Conservation (phyloP, 176 grass and related monocot genomes). For the Themeda triandra region DNA sequence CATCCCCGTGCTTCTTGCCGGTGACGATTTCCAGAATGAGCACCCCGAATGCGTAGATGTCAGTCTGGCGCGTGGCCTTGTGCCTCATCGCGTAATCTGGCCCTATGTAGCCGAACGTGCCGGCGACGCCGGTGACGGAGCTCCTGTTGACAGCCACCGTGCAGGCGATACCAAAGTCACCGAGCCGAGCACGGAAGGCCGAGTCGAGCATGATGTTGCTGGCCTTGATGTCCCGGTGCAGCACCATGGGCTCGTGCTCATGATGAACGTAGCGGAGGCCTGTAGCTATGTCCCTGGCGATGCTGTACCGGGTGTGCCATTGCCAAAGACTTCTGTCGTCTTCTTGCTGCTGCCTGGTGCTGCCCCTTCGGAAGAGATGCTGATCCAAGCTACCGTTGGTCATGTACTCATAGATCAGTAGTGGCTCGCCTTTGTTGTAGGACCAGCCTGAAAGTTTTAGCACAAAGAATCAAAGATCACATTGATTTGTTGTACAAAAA, state of each 20-base stretch:
- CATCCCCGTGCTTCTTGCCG: neutral
- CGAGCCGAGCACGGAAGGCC: neutral
- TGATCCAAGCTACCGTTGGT: neutral
- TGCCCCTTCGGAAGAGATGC: neutral
- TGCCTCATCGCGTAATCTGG: neutral
- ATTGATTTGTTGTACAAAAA: neutral
- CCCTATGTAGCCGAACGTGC: neutral
- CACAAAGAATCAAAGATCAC: no score
- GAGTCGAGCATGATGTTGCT: constrained; percentile 3
- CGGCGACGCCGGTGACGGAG: neutral
- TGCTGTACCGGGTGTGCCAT: neutral
- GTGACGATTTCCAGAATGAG: neutral
- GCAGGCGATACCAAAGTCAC: neutral
- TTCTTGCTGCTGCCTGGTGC: neutral
- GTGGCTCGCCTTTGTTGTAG: neutral
- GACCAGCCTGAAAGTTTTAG: neutral
- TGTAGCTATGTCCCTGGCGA: neutral
- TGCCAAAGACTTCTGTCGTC: neutral
- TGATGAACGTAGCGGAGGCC: neutral
- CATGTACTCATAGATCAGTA: constrained; percentile 13
- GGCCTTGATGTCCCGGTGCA: neutral
- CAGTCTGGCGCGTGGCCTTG: neutral
- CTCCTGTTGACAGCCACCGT: neutral
- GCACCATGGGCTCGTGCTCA: neutral
- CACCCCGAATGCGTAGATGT: constrained; percentile 1